Conservation (phyloP, 208 protist genomes). For the Trypanosoma theileri region DNA sequence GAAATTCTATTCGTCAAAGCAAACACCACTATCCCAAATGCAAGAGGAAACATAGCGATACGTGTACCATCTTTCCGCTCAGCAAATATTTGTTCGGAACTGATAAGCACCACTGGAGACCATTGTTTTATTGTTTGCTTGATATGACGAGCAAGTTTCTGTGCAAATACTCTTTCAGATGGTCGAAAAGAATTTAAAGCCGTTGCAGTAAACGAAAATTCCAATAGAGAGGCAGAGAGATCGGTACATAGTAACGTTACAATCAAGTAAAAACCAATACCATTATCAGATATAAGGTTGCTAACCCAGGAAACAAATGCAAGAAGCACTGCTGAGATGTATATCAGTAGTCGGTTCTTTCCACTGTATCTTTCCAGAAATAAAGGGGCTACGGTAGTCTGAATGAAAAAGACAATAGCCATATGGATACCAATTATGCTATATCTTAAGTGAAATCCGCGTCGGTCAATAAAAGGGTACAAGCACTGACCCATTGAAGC, state of each 20-base stretch:
- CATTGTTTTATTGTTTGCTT: constrained; percentile 23
- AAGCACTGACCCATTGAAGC: constrained; percentile 42
- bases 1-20: not conserved
- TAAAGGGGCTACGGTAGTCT: constrained; percentile 33
- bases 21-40: constrained; percentile 12
- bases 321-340: constrained; percentile 12
- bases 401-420: constrained; percentile 29
- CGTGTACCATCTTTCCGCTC: constrained; percentile 5
- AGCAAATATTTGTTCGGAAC: not conserved
- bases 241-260: constrained; percentile 39
- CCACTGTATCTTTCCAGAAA: constrained; percentile 6
- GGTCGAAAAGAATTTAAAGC: constrained; percentile 1
- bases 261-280: constrained; percentile 32
- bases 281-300: constrained; percentile 14
- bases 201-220: not conserved
- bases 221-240: constrained; percentile 34
- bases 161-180: constrained; percentile 4
- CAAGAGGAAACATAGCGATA: constrained; percentile 5
- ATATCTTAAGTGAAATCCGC: constrained; percentile 36
- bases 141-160: constrained; percentile 12
- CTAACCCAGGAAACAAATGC: constrained; percentile 14
- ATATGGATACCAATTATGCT: constrained; percentile 42
- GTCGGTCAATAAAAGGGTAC: constrained; percentile 44
- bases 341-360: not conserved
- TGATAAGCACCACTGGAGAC: constrained; percentile 10